Percentiles rank a stretch among this genome's conserved stretches.
These are phyloP conservation scores for Penicillium paradoxum DNA, from an alignment of 495 filamentous ascomycete genomes.

Conservation along the genomic window DNA sequence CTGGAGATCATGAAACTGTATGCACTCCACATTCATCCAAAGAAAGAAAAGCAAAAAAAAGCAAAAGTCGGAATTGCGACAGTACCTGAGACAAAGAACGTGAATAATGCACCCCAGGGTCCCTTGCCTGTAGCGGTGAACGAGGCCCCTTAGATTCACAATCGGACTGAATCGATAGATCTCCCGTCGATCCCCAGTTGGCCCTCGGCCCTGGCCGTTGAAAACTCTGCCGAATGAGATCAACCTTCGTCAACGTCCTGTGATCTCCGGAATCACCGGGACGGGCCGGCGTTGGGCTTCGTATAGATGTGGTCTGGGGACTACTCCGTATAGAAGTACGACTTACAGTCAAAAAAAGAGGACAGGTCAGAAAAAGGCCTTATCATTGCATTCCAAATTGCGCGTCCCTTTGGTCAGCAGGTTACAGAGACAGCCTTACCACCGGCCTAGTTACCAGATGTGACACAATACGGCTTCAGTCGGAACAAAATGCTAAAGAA, in stretches of 20 bases:
- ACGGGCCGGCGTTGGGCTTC: constrained; percentile 17
- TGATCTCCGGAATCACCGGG: constrained; percentile 12
- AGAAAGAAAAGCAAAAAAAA: not conserved
- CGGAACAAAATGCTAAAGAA: not conserved
- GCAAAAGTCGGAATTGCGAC: not conserved
- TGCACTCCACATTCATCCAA: not conserved
- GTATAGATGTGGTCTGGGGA: not conserved
- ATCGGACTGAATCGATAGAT: not conserved
- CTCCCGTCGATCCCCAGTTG: not conserved
- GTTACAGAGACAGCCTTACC: not conserved
- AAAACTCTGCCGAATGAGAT: not conserved
- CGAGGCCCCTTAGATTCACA: not conserved
- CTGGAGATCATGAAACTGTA: not conserved
- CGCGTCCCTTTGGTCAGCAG: constrained; percentile 3
- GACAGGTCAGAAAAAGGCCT: not conserved
- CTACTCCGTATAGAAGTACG: no score
- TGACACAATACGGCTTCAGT: not conserved
- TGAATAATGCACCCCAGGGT: not conserved
- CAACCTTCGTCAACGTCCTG: constrained; percentile 5
- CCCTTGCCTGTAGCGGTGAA: not conserved
- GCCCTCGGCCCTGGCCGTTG: not conserved
- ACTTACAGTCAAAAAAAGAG: no score
- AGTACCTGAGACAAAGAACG: not conserved
- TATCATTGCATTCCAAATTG: constrained; percentile 6
- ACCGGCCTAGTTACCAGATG: not conserved